These are phyloP conservation scores for Calocybe gangraenosa DNA, from an alignment of 768 basidiomycete genomes.

Conservation along the genomic window DNA sequence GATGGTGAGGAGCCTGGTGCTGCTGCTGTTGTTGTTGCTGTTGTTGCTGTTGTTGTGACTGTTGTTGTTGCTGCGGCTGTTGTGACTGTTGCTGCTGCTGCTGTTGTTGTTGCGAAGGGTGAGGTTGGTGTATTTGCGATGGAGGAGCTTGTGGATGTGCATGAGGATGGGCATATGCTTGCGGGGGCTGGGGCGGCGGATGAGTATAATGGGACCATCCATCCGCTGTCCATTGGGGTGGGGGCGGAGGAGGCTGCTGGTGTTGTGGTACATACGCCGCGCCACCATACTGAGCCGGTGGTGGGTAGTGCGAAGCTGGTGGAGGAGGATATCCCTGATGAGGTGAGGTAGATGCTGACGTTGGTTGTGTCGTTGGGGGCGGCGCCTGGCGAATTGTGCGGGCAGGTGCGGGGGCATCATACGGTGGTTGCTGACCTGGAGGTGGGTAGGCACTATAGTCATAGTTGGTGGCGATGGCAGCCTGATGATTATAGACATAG, in stretches of 20 bases:
- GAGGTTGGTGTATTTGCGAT: background rate
- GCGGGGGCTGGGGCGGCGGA: background rate
- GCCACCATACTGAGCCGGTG: background rate
- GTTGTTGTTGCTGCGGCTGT: constrained; percentile 9
- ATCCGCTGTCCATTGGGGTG: constrained; percentile 36
- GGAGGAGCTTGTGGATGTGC: constrained; percentile 25
- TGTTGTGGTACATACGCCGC: background rate
- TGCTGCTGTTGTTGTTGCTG: constrained; percentile 5
- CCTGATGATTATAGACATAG: constrained; percentile 40
- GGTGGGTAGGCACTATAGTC: background rate
- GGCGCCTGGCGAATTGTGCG: constrained; percentile 1
- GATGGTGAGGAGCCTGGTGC: constrained; percentile 9
- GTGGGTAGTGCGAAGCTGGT: constrained; percentile 23
- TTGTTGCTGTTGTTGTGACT: background rate
- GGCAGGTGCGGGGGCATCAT: background rate
- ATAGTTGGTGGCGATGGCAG: constrained; percentile 5
- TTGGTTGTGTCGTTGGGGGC: background rate
- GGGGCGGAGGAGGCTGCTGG: constrained; percentile 12
- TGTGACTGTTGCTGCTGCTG: background rate
- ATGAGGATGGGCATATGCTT: constrained; percentile 3
- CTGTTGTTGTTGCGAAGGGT: background rate
- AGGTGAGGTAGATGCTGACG: constrained; percentile 7
- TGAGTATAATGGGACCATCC: constrained; percentile 24
- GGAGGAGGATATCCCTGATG: constrained; percentile 18
- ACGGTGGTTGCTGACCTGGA: background rate